Base-by-base conservation (phyloP, 352 stramenopile species). In the Phytophthora tubulina region DNA sequence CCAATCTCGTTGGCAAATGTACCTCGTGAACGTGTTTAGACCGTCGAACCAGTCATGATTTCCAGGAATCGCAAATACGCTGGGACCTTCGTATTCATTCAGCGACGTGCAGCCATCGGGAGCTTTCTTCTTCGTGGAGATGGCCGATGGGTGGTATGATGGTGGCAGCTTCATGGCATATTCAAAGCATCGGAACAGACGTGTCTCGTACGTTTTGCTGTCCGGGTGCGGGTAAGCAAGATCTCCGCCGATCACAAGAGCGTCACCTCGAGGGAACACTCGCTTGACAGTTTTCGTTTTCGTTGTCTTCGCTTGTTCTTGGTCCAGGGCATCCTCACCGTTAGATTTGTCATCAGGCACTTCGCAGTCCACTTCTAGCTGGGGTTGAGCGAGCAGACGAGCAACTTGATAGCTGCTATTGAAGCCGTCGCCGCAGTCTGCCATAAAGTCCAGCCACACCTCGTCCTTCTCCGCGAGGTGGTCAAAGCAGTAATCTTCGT, bases 1-100 rank as follows among this genome's bases (percentile, higher is more conserved):
- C 90, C 92, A 98, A 55, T 98, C 91, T 44, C 93, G 82, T 32
- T 96, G 89, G 58, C 94, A 92, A 67, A 98, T 90, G 66, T 93
- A 98, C 27, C 94, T 85, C 31, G 85, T 97, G 54, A 96, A 98
- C 9, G 94, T 98, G 62, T 95, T 94, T 21, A 98, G 79, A 14
- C 95, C 95, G 69, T 98, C 95, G 70, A 98, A 97, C 93, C 95
- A 98, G 66, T 98, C 95, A 71, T 98, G 95, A 69, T 98, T 98
- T 0, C 95, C 93, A 3, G 89, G 89, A 57, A 96, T 92, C 15
- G 88, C 88, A 63, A 96, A 95, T 17, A 79, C 87, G 2, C 76
- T 94, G 10, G 85, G 88, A 0, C 88, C 89, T 66, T 86, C 64
- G 46, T 95, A 95, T n/a, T 93, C 79, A 17, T 60, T 54, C 13